Evolutionary conservation across 495 filamentous ascomycete species (phyloP).

Genomic region (Podospora tetraspora): DNA sequence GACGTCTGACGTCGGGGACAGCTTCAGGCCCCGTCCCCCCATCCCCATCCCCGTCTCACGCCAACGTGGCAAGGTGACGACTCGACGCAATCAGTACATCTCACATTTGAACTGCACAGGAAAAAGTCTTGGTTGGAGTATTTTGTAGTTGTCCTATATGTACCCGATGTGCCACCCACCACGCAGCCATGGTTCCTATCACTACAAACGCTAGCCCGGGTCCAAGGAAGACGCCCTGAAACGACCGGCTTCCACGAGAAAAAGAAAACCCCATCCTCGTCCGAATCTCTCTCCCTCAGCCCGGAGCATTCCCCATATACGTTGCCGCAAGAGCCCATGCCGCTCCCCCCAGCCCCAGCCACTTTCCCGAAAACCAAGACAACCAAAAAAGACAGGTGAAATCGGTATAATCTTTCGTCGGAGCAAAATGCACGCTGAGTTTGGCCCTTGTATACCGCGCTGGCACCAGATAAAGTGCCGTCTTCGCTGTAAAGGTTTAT

Average conservation of each 20-base stretch:
- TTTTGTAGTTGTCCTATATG: neutral
- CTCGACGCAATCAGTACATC: no score
- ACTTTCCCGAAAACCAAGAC: neutral
- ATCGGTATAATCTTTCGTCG: neutral
- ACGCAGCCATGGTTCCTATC: neutral
- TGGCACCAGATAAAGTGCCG: neutral
- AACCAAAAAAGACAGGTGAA: neutral
- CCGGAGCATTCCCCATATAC: neutral
- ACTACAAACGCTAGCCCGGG: neutral
- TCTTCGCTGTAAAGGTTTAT: neutral
- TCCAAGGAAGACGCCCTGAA: neutral
- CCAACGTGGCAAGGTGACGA: constrained; percentile 4
- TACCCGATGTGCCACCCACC: neutral
- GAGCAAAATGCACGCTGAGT: neutral
- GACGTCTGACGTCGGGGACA: neutral
- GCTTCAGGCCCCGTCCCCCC: neutral
- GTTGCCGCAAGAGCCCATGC: neutral
- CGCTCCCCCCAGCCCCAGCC: neutral
- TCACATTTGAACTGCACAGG: neutral
- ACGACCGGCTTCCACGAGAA: neutral
- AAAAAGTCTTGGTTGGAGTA: neutral
- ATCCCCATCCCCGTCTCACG: neutral
- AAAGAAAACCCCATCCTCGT: neutral
- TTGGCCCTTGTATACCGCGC: neutral
- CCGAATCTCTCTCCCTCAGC: neutral